These are phyloP conservation scores for Strobilomyces dryophilus DNA, from an alignment of 768 basidiomycete genomes.

Conservation along the genomic window DNA sequence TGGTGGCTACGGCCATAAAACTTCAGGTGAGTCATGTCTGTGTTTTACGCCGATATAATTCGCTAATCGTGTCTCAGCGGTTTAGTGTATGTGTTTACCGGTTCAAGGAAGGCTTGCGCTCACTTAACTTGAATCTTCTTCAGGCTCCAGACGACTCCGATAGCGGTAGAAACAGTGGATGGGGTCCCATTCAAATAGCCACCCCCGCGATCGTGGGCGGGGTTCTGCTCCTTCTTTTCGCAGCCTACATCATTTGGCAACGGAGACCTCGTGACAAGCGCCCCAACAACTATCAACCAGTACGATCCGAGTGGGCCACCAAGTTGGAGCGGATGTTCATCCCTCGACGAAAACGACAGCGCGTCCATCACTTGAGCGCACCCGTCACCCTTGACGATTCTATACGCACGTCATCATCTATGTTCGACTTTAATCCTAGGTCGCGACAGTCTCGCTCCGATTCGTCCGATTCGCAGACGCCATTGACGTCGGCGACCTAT, in stretches of 20 bases:
- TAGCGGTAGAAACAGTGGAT: neutral
- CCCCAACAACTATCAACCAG: slow-evolving; percentile 11
- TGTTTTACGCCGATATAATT: neutral
- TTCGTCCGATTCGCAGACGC: slow-evolving; percentile 29
- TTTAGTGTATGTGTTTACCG: slow-evolving; percentile 18
- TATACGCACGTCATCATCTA: slow-evolving; percentile 6
- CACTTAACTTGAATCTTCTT: neutral
- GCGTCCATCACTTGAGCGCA: slow-evolving; percentile 9
- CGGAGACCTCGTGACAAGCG: slow-evolving; percentile 8
- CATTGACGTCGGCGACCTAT: slow-evolving; percentile 13
- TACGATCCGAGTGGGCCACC: slow-evolving; percentile 11
- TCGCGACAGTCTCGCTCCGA: slow-evolving; percentile 15
- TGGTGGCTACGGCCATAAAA: slow-evolving; percentile 14
- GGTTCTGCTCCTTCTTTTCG: slow-evolving; percentile 23
- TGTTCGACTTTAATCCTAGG: slow-evolving; percentile 1
- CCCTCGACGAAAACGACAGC: slow-evolving; percentile 12
- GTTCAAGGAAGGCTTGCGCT: neutral
- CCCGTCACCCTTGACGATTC: slow-evolving; percentile 24
- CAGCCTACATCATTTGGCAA: slow-evolving; percentile 22
- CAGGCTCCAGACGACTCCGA: slow-evolving; percentile 16
- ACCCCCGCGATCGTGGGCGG: slow-evolving; percentile 33
- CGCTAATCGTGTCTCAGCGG: slow-evolving; percentile 13
- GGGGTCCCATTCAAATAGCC: slow-evolving; percentile 32
- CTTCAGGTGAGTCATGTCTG: slow-evolving; percentile 11
- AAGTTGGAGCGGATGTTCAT: slow-evolving; percentile 15